These are phyloP conservation scores for Favolaschia claudopus DNA, from an alignment of 768 basidiomycete genomes.

Conservation along the genomic window DNA sequence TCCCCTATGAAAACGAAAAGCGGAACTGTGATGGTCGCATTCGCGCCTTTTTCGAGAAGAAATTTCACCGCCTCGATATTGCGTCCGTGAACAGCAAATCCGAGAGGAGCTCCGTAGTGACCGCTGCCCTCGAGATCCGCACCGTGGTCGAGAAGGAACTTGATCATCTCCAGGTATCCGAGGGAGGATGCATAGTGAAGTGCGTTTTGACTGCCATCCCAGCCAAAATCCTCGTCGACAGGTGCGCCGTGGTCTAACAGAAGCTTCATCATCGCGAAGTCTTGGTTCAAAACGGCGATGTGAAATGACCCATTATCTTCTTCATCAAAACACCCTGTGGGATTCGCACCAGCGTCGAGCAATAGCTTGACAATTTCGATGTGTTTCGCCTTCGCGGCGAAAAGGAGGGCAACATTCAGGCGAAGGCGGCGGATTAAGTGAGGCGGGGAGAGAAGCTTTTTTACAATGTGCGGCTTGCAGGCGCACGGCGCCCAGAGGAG, in stretches of 20 bases:
- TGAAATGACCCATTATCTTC: background rate
- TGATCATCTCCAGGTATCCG: background rate
- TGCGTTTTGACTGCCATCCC: background rate
- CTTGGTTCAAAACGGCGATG: background rate
- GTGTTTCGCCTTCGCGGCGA: background rate
- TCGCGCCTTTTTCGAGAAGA: background rate
- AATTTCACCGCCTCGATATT: background rate
- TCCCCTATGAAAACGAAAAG: too few relatives aligned
- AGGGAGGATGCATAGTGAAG: background rate
- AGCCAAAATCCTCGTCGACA: background rate
- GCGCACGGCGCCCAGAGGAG: background rate
- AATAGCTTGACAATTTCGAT: background rate
- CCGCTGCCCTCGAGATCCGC: background rate
- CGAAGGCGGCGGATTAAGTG: background rate
- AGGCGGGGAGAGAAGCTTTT: background rate
- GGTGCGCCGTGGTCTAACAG: background rate
- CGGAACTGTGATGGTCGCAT: too few relatives aligned
- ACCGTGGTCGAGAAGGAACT: background rate
- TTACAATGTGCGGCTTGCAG: background rate
- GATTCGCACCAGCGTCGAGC: constrained; percentile 3
- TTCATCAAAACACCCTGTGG: background rate
- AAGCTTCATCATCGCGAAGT: constrained; percentile 3
- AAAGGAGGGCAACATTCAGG: background rate
- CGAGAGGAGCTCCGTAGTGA: background rate
- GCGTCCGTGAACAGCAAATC: background rate